Evolutionary conservation across 805 yeast species (phyloP).

Genomic region (Komagataella mondaviorum): DNA sequence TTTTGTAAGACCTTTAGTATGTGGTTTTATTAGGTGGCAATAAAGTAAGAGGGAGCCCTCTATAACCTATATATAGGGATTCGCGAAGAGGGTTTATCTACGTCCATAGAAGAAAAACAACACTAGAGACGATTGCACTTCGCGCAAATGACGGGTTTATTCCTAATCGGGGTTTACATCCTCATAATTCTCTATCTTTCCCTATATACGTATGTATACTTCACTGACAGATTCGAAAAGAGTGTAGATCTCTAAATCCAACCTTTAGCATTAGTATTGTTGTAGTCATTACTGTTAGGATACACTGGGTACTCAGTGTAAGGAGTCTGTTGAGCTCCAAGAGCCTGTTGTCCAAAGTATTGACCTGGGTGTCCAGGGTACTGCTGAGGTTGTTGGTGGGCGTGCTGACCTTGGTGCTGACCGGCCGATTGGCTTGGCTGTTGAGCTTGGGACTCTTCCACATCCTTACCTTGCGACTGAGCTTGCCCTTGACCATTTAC

Average conservation of each 20-base stretch:
- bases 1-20: neutral
- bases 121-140: neutral
- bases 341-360: constrained; percentile 2
- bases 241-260: neutral
- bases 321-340: constrained; percentile 2
- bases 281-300: constrained; percentile 1
- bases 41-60: neutral
- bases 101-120: neutral
- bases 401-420: constrained; percentile 7
- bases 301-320: constrained; percentile 2
- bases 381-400: constrained; percentile 4
- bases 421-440: constrained; percentile 6
- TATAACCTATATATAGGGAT: neutral
- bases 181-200: neutral
- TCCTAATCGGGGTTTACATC: neutral
- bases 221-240: neutral
- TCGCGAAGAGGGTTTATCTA: neutral
- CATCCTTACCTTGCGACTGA: constrained; percentile 11
- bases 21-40: neutral
- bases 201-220: neutral
- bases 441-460: constrained; percentile 2
- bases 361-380: constrained; percentile 1
- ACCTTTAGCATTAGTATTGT: neutral
- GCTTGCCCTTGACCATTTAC: constrained; percentile 1
- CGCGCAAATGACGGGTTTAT: neutral